Conservation (phyloP, 768 basidiomycete genomes). For the Boletus coccyginus region DNA sequence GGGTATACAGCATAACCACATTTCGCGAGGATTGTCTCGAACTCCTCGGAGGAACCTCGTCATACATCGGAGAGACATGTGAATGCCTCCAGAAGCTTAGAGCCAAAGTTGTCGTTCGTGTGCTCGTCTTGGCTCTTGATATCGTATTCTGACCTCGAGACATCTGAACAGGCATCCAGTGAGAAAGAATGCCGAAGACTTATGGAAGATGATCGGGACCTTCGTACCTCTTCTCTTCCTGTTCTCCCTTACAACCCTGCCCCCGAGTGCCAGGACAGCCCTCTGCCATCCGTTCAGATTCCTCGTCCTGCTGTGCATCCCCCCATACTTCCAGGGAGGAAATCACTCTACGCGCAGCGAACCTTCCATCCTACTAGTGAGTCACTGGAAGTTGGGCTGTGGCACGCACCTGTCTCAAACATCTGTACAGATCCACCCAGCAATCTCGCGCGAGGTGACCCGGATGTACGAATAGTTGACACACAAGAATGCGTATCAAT, state of each 20-base stretch:
- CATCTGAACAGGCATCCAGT: background rate
- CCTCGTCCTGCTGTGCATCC: background rate
- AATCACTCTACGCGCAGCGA: background rate
- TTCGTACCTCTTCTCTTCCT: too few species aligned
- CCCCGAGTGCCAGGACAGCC: too few species aligned
- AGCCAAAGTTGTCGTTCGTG: conserved; percentile 1
- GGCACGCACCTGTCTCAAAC: too few species aligned
- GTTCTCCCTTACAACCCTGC: too few species aligned
- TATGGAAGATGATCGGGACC: too few species aligned
- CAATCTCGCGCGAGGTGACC: background rate
- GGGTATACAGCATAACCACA: background rate
- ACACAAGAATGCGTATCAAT: rapidly evolving
- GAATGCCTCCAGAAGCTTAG: background rate
- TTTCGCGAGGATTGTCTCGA: background rate
- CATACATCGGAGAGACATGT: background rate
- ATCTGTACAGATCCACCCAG: background rate
- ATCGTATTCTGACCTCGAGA: too few species aligned
- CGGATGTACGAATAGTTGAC: conserved; percentile 13
- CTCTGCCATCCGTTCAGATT: background rate
- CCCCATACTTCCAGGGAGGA: background rate
- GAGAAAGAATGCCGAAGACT: background rate
- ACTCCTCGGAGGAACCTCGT: background rate
- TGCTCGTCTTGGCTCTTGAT: background rate
- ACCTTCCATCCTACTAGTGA: background rate
- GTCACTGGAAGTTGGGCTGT: background rate